Evolutionary conservation across 2,329 filamentous ascomycete species (phyloP).

Genomic region (Bisporella sp.): DNA sequence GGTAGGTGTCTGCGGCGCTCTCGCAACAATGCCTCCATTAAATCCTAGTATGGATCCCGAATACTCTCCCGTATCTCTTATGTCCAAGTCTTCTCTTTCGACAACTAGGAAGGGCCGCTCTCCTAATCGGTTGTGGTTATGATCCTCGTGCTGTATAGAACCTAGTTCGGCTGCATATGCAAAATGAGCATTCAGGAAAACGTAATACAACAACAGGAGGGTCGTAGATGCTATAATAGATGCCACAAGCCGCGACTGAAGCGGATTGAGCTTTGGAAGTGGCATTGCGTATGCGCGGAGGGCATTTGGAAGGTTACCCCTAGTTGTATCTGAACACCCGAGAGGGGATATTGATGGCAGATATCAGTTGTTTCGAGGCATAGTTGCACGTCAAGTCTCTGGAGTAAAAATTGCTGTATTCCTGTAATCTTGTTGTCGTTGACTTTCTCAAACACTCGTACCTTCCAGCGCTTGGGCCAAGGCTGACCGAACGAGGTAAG

Average conservation of each 20-base stretch:
- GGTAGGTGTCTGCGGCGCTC: conserved; percentile 38
- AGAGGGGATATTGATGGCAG: too few relatives aligned
- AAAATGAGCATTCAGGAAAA: conserved; percentile 50
- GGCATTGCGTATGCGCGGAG: conserved; percentile 21
- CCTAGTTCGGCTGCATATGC: conserved; percentile 55
- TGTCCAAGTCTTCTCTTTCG: conserved; percentile 25
- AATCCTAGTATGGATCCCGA: conserved; percentile 55
- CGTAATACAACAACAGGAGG: conserved; percentile 52
- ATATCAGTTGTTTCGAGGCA: too few relatives aligned
- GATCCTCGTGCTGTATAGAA: conserved; percentile 35
- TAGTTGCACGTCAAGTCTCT: too few relatives aligned
- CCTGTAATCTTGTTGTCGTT: too few relatives aligned
- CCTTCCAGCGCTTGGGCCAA: too few relatives aligned
- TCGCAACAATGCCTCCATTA: conserved; percentile 56
- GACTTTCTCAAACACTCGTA: too few relatives aligned
- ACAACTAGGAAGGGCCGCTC: conserved; percentile 26
- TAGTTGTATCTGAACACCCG: too few relatives aligned
- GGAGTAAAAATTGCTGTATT: too few relatives aligned
- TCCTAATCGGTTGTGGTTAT: conserved; percentile 39
- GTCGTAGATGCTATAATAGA: conserved; percentile 55
- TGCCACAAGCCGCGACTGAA: conserved; percentile 66
- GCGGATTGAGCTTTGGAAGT: conserved; percentile 48
- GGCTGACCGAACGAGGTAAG: too few relatives aligned
- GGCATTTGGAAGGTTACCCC: conserved; percentile 8
- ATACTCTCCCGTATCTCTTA: conserved; percentile 36